Conservation (phyloP, 176 grass and related monocot species). For the Lolium rigidum region DNA sequence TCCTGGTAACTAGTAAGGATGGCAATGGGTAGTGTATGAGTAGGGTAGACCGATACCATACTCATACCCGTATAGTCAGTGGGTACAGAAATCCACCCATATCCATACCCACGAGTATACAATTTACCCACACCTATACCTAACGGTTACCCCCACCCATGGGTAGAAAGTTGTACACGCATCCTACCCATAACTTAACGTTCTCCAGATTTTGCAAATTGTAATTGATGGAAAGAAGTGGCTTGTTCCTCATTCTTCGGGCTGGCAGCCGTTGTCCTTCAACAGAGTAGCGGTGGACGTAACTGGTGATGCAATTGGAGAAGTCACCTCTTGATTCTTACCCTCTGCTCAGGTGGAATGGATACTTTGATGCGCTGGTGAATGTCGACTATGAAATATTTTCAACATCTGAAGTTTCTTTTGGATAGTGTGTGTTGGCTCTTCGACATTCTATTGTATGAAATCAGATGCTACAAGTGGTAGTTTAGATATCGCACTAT, state of each 20-base stretch:
- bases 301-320: conserved; percentile 27
- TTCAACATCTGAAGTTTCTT: neutral
- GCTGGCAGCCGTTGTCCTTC: conserved; percentile 85
- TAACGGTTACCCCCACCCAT: too few species aligned
- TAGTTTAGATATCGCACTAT: neutral
- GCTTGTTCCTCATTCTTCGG: conserved; percentile 68
- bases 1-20: neutral
- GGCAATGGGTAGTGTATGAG: too few species aligned
- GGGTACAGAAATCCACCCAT: too few species aligned
- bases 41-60: too few species aligned
- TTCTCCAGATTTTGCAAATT: conserved; percentile 77
- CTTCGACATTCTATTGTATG: neutral
- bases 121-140: too few species aligned
- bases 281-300: conserved; percentile 35
- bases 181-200: neutral
- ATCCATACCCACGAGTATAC: too few species aligned
- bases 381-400: neutral
- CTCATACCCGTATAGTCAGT: too few species aligned
- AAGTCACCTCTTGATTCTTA: conserved; percentile 41
- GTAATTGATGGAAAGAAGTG: conserved; percentile 66
- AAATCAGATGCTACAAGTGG: neutral
- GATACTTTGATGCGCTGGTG: conserved; percentile 18
- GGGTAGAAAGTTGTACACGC: too few species aligned
- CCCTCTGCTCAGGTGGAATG: conserved; percentile 3
- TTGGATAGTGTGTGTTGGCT: neutral